Evolutionary conservation across 2,329 filamentous ascomycete genomes (phyloP), one percentile per base, ranked within the genome.

Genomic region (Thielaviopsis musarum): DNA sequence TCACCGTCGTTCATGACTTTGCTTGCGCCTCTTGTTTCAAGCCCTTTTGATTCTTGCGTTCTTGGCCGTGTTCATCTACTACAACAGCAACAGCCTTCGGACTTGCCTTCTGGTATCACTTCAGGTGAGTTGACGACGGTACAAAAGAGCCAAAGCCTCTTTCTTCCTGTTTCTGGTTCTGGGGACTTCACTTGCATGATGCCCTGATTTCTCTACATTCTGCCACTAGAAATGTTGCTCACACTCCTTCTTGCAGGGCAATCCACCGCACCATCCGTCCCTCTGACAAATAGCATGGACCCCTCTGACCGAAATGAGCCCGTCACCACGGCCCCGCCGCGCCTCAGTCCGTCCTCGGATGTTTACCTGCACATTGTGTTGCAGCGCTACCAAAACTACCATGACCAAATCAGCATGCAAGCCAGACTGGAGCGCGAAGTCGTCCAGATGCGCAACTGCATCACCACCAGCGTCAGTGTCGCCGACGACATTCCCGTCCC

Each of bases 301-400:
- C 10, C 57, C 17, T 54, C 41, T 13, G 38, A 59, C 38, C n/a
- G n/a, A n/a, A 30, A 38, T 15, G 51, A 51, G 38, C 52, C 51
- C 10, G 52, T 55, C 2, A 9, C 48, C 30, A 41, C 57, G n/a
- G 34, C 57, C 22, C 13, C 57, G 17, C 41, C 60, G 15, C 34
- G 48, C 52, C 24, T 41, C 5, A 19, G 45, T n/a, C 21, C 34
- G 0, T 28, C 34, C 21, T 38, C 54, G 10, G 57, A 62, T 54
- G 54, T 57, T 19, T 53, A 57, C 30, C 57, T 62, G 28, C 54
- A 59, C 26, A 24, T 59, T 26, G 15, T 62, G 22, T 30, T 62
- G 19, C 57, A 59, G n/a, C 57, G 60, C 21, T 62, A 62, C 26
- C 60, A 62, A 52, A 38, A 52, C 21, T 62, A 62, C 57, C 49